phyloP scores from a whole-genome alignment of 148 eudicot species.

The Pharnaceum exiguum region DNA sequence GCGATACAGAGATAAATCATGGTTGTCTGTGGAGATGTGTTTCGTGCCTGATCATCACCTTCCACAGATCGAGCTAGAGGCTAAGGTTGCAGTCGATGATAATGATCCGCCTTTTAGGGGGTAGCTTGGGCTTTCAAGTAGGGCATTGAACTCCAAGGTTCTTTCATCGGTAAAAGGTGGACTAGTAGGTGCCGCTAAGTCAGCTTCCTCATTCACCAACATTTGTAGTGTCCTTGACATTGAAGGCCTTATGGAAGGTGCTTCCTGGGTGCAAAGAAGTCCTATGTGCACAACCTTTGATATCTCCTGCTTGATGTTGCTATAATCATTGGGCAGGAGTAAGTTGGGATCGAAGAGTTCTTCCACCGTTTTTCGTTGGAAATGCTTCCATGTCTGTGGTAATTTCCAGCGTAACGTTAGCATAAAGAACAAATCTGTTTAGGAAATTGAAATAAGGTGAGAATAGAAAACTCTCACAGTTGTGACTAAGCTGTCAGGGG shows the following conservation, averaged over 20 bases:
- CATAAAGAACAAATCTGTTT: not conserved
- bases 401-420: not conserved
- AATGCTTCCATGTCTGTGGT: constrained; percentile 56
- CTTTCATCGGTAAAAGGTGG: constrained; percentile 55
- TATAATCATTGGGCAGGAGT: not conserved
- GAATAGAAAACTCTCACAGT: too few species aligned
- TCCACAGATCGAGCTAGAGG: not conserved
- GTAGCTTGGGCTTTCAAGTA: constrained; percentile 1
- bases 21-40: not conserved
- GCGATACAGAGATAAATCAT: not conserved
- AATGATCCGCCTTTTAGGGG: constrained; percentile 2
- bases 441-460: too few species aligned
- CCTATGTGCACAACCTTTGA: constrained; percentile 46
- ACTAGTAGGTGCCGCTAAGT: constrained; percentile 38
- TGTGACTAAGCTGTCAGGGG: constrained; percentile 38
- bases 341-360: constrained; percentile 46
- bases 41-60: not conserved
- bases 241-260: constrained; percentile 45
- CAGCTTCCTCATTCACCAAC: constrained; percentile 47
- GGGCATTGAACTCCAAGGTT: constrained; percentile 26
- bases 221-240: constrained; percentile 46
- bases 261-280: constrained; percentile 54
- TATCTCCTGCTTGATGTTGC: constrained; percentile 19
- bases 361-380: constrained; percentile 37
- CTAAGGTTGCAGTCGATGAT: not conserved